Evolutionary conservation across 768 basidiomycete species (phyloP), one percentile per base, ranked within the genome.

Genomic region (Tylopilus sp.): DNA sequence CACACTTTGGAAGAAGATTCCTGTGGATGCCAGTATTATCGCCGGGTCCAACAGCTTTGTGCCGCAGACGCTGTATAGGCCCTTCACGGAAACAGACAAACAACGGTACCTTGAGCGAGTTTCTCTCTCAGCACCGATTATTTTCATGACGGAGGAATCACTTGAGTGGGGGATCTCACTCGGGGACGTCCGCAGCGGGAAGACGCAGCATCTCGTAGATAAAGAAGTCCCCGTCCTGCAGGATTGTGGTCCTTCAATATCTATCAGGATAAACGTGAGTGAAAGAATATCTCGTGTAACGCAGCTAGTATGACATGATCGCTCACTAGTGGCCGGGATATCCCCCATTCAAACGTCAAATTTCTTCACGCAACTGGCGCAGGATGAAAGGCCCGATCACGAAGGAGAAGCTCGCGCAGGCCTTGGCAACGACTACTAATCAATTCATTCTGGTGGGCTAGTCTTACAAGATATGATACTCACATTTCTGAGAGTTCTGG

Each of bases 351-450:
- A 84, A 80, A 59, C 73, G 81, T 47, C 86, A 87, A 63, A 87
- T 89, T 58, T 83, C 84, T 10, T 88, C 87, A 9, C 81, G 82
- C 63, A 85, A 89, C 66, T 89, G 86, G 68, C 77, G 82, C 28
- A 87, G 80, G 64, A 84, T 80, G 3, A 86, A 86, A 34, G 78
- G 83, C 26, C 87, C 86, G 4, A 87, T 87, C 56, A 89, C 86
- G 3, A 77, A 78, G 31, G 78, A 78, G 36, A 88, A 86, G 63
- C 72, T 89, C 6, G 87, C 84, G 1, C 85, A 83, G 63, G 85
- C 82, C 55, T 74, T 89, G 17, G 84, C 85, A 4, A 87, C 82
- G 71, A 82, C 82, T 55, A 78, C 87, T 2, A 71, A 76, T 50
- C 79, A 80, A 34, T 89, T 89, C 65, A 82, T 89, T 48, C 62